Evolutionary conservation across 2,329 filamentous ascomycete species (phyloP), one percentile per base, ranked within the genome.

Genomic region (Zymoseptoria tritici): DNA sequence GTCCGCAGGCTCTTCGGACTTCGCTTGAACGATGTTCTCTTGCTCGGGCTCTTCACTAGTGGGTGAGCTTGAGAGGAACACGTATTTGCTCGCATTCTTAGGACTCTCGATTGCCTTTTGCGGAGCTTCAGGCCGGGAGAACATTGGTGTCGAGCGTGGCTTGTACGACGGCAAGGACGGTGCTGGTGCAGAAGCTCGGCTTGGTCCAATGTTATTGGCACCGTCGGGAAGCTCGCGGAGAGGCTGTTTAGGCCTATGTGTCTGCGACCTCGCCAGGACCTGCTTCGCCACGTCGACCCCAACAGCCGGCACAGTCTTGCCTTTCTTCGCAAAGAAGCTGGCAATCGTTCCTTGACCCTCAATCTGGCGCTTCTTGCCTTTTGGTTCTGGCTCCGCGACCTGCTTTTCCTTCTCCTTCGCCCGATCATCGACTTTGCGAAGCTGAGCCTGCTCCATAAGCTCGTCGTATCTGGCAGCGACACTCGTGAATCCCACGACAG

Each of bases 341-440:
- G 78, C 77, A 52, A 85, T 81, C 54, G 72, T 79, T 24, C 78
- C 79, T 68, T 84, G 81, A 1, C 76, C 78, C 61, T 77, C 73
- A 21, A 70, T 73, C 67, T 73, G 75, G 56, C 74, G 74, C 69
- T 75, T 72, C 64, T 65, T 72, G 58, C 61, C 68, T 61, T 70
- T 76, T 59, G 58, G 72, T 62, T 49, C 64, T 65, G 52, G 67
- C 31, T 58, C 59, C 19, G 54, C 49, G 26, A 58, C 55, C 7
- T 55, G 54, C 26, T 62, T 62, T 49, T 62, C 53, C 66, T 69
- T 58, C 52, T 66, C 61, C 56, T 53, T 58, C 24, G 57, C 64
- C 60, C 67, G 67, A 49, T 67, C 67, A 55, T 73, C 62, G 59
- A 67, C 66, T 59, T 55, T 70, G 51, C 50, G 67, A 62, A 65